Base-by-base conservation (phyloP, 176 grass and related monocot genomes). In the Aegilops longissima region DNA sequence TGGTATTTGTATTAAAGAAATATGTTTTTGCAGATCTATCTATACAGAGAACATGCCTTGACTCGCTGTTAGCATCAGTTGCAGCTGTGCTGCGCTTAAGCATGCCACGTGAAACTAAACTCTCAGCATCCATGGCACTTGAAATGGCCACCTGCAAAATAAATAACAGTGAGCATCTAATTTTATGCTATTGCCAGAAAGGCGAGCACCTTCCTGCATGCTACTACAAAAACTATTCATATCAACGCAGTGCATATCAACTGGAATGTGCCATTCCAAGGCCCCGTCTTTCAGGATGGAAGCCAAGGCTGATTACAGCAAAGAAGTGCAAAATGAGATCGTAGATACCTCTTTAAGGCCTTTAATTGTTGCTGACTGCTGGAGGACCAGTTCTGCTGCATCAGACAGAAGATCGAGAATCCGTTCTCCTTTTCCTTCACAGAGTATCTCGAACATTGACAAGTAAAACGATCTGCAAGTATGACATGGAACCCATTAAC, bases 361-460 rank as follows among this genome's bases (percentile, higher is more conserved):
- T 87, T 89, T 98, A 38, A 95, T 86, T 12, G 70, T 83, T 34
- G 86, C 83, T 34, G 89, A 92, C 63, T 98, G 93, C 83, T 95
- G 91, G 52, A 98, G 78, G 23, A 91, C 76, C 14, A 93, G 75
- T 20, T 95, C 93, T 21, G 83, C 36, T 66, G 73, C 83, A 87
- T 93, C 85, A 69, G 89, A 86, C 44, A 93, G 71, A 81, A 98
- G 86, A 54, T 98, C 95, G 18, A 98, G 88, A 64, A 98, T 98
- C 25, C 18, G 78, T 73, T 98, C 93, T 67, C 93, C 95, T 75
- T 90, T 98, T 73, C 95, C 93, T 75, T 93, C 93, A 24, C 89
- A 93, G 71, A 95, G 86, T 75, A 98, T 98, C 76, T 98, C 93
- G 23, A 98, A 91, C 87, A 98, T 92, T 30, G 95, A 94, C 30